Evolutionary conservation across 352 stramenopile species (phyloP), one percentile per base, ranked within the genome.

Genomic region (Phytophthora brassicae): DNA sequence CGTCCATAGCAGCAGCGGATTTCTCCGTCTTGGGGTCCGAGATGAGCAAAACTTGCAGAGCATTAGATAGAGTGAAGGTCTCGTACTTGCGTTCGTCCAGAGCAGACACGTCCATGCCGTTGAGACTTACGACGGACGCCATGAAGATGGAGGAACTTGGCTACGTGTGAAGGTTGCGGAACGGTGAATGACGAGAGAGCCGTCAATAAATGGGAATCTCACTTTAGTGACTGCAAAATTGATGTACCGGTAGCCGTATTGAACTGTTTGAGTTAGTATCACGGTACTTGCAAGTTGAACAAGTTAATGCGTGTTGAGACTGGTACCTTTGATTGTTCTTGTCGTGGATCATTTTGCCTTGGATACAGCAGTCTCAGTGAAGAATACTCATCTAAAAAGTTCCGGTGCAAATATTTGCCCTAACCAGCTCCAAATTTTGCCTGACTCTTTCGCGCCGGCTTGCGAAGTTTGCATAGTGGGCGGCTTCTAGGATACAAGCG

Each of bases 11-110:
- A 11, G 92, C 95, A 7, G 95, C 92, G 6, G 90, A 82, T 63
- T 97, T 96, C 47, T 98, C 97, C 2, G 92, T 94, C 23, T 77
- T 75, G 7, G 90, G 78, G 76, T 99, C 97, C 20, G 79, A 96
- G 50, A 97, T 88, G n/a, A 98, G 49, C 45, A 91, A 56, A 43
- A 90, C 84, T 23, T 86, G 79, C 28, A 93, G 70, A 0, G 62
- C 38, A 56, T 93, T 93, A 16, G 29, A 36, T 7, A 93, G 73
- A 24, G 64, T 60, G 13, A 90, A 29, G 11, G 57, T 72, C 60
- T 83, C 67, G 66, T 93, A 93, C 39, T 56, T 38, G 45, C 84
- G 80, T 31, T 86, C 72, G 57, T 93, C 84, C 22, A 90, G 75
- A 6, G 75, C 58, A 36, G 84, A 89, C 28, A 87, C 58, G 31